phyloP scores from a whole-genome alignment of 2,329 filamentous ascomycete genomes.

The Claviceps sorghi region DNA sequence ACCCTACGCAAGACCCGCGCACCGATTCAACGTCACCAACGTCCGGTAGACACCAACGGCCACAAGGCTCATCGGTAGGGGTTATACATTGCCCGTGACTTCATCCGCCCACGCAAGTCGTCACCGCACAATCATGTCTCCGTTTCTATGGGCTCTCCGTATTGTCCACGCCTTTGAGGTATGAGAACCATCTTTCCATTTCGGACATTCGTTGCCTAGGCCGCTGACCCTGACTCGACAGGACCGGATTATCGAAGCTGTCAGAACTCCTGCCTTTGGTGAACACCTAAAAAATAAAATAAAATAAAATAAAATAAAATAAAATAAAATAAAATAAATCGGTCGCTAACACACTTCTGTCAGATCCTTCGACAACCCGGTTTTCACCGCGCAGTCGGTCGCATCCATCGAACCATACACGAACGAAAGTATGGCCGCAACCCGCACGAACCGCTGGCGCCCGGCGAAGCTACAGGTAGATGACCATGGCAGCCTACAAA shows the following conservation, averaged over 20 bases:
- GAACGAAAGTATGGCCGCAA: conserved; percentile 34
- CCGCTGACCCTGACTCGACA: conserved; percentile 4
- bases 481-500: neutral
- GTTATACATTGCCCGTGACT: no score
- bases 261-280: conserved; percentile 8
- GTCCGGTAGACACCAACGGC: neutral
- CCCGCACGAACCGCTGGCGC: conserved; percentile 34
- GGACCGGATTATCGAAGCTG: conserved; percentile 21
- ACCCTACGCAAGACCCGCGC: no score
- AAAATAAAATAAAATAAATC: neutral
- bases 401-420: conserved; percentile 36
- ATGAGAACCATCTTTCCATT: neutral
- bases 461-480: conserved; percentile 37
- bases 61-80: no score
- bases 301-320: neutral
- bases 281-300: neutral
- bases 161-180: conserved; percentile 22
- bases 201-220: neutral
- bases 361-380: conserved; percentile 35
- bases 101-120: no score
- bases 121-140: conserved; percentile 14
- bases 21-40: neutral
- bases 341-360: neutral
- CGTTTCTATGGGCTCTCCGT: conserved; percentile 20
- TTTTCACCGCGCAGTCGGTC: conserved; percentile 37